Percentiles rank a stretch among this genome's conserved stretches.
Conservation (phyloP, 2,329 filamentous ascomycete species). For the Curvularia sp. region DNA sequence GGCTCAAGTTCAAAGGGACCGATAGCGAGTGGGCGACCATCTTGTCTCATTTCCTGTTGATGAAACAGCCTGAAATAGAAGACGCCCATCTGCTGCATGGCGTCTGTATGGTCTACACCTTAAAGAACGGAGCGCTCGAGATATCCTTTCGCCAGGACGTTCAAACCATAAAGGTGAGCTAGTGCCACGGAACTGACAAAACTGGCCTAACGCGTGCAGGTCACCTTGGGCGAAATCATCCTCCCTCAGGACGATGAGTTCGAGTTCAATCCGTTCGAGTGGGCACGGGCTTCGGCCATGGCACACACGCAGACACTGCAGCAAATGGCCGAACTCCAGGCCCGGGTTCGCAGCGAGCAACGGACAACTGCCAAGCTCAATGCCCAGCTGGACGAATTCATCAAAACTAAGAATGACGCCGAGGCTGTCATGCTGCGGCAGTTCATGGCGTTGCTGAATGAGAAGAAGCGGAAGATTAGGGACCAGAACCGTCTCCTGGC, state of each 20-base stretch:
- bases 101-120: constrained; percentile 65
- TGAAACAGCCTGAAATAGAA: constrained; percentile 49
- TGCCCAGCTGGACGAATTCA: constrained; percentile 69
- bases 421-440: constrained; percentile 72
- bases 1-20: constrained; percentile 46
- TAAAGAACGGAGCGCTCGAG: constrained; percentile 61
- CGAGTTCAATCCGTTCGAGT: constrained; percentile 71
- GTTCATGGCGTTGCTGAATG: constrained; percentile 73
- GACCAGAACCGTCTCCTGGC: constrained; percentile 71
- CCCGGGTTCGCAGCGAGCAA: constrained; percentile 59
- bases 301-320: constrained; percentile 56
- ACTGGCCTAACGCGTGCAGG: constrained; percentile 22
- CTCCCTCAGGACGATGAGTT: constrained; percentile 64
- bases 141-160: constrained; percentile 69
- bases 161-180: constrained; percentile 70
- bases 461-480: constrained; percentile 81
- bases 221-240: constrained; percentile 70
- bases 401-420: constrained; percentile 69
- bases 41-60: constrained; percentile 64
- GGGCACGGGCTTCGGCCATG: constrained; percentile 68
- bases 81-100: constrained; percentile 59
- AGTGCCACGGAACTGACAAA: neutral
- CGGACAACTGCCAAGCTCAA: constrained; percentile 65
- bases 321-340: constrained; percentile 54
- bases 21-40: constrained; percentile 71